These are phyloP conservation scores for Didymella pinodella DNA, from an alignment of 2,329 filamentous ascomycete species.

Conservation along the genomic window DNA sequence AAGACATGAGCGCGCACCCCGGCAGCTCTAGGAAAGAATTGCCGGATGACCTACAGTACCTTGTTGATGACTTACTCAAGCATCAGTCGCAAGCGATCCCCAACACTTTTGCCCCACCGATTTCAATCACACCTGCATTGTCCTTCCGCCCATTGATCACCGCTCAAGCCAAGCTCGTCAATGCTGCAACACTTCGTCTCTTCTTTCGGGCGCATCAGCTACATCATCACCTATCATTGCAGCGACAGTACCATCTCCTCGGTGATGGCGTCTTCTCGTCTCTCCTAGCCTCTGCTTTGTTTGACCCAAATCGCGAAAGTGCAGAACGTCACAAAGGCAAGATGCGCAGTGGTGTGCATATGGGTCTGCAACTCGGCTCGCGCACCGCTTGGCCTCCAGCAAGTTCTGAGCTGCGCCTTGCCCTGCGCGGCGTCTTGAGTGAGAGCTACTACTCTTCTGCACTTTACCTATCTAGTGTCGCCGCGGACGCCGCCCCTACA, in stretches of 20 bases:
- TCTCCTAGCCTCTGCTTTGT: conserved; percentile 81
- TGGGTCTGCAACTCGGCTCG: conserved; percentile 83
- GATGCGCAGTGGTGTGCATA: conserved; percentile 68
- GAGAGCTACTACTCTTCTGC: conserved; percentile 70
- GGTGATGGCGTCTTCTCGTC: conserved; percentile 85
- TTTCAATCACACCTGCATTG: conserved; percentile 67
- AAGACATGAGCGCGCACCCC: conserved; percentile 38
- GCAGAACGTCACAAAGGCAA: conserved; percentile 76
- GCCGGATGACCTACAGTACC: conserved; percentile 40
- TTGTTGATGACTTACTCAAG: conserved; percentile 34
- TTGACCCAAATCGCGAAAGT: conserved; percentile 81
- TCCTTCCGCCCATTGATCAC: conserved; percentile 78
- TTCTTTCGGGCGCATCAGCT: conserved; percentile 79
- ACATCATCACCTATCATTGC: conserved; percentile 74
- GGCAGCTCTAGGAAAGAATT: conserved; percentile 18
- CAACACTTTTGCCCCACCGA: conserved; percentile 59
- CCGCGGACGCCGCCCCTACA: conserved; percentile 1
- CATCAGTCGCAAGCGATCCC: not conserved
- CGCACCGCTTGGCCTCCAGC: conserved; percentile 91
- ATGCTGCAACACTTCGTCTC: conserved; percentile 76
- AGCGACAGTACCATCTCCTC: conserved; percentile 82
- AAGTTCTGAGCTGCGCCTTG: conserved; percentile 89
- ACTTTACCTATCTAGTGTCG: conserved; percentile 38
- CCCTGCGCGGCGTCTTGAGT: conserved; percentile 82
- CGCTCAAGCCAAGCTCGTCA: conserved; percentile 78